Percentiles rank a stretch among this genome's conserved stretches.
phyloP scores from a whole-genome alignment of 139 green algal genomes.

The Volvox africanus region DNA sequence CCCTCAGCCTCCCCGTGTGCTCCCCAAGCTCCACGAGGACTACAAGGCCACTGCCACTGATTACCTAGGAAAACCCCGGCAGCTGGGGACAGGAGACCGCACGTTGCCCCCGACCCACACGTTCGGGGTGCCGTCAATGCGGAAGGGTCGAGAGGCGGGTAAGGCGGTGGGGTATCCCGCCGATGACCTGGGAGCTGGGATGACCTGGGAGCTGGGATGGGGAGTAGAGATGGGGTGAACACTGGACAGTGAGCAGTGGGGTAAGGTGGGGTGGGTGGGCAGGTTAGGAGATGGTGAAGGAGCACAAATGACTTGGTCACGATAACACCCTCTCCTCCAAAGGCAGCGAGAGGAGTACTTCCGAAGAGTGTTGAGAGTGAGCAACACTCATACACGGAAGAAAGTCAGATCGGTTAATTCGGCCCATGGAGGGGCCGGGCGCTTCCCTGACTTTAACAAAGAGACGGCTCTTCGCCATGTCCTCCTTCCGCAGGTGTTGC shows the following conservation, averaged over 20 bases:
- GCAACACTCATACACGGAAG: no score
- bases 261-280: slow-evolving; percentile 43
- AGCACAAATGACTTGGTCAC: neutral
- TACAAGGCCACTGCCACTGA: slow-evolving; percentile 67
- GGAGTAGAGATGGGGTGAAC: no score
- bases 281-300: neutral
- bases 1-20: slow-evolving; percentile 51
- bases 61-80: slow-evolving; percentile 61
- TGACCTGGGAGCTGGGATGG: no score
- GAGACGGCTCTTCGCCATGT: no score
- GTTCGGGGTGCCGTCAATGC: slow-evolving; percentile 71
- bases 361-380: no score
- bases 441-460: no score
- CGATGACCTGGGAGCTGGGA: no score
- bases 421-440: no score
- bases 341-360: no score
- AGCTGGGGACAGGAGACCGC: slow-evolving; percentile 64
- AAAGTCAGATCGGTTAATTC: no score
- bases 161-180: neutral
- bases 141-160: slow-evolving; percentile 42
- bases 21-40: slow-evolving; percentile 64
- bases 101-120: slow-evolving; percentile 57
- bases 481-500: slow-evolving; percentile 56
- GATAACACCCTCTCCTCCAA: no score
- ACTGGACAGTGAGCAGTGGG: neutral